Conservation (phyloP, 352 stramenopile genomes). For the Aphanomyces stellatus region DNA sequence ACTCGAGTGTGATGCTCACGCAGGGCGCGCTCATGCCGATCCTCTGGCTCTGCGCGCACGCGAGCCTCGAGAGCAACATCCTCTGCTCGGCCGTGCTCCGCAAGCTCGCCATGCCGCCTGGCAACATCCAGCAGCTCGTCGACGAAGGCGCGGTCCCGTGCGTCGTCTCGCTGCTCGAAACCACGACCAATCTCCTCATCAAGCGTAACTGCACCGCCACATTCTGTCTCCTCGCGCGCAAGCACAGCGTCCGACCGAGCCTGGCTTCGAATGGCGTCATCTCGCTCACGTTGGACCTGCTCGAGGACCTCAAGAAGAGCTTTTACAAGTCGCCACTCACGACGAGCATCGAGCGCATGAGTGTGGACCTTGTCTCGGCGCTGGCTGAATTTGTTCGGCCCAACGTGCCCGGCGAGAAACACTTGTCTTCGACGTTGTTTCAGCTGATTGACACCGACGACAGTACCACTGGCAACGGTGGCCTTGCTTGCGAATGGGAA, state of each 20-base stretch:
- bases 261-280: conserved; percentile 52
- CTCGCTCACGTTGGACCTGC: conserved; percentile 39
- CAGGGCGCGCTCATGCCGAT: conserved; percentile 42
- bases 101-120: conserved; percentile 55
- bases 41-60: conserved; percentile 38
- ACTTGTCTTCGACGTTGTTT: conserved; percentile 47
- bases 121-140: conserved; percentile 53
- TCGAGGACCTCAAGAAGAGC: conserved; percentile 28
- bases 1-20: conserved; percentile 44
- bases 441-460: conserved; percentile 53
- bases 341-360: conserved; percentile 46
- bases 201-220: conserved; percentile 63
- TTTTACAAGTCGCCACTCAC: conserved; percentile 19
- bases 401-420: conserved; percentile 42
- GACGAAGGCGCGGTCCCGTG: conserved; percentile 44
- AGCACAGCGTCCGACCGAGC: conserved; percentile 32
- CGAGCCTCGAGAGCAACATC: conserved; percentile 24
- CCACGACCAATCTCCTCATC: conserved; percentile 31
- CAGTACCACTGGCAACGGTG: background rate
- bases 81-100: conserved; percentile 52
- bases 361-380: conserved; percentile 48
- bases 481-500: conserved; percentile 30
- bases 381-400: conserved; percentile 49
- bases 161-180: conserved; percentile 40
- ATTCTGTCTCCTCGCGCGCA: conserved; percentile 48